Evolutionary conservation across 140 eudicot genomes (phyloP).

Genomic region (Anethum foeniculum): DNA sequence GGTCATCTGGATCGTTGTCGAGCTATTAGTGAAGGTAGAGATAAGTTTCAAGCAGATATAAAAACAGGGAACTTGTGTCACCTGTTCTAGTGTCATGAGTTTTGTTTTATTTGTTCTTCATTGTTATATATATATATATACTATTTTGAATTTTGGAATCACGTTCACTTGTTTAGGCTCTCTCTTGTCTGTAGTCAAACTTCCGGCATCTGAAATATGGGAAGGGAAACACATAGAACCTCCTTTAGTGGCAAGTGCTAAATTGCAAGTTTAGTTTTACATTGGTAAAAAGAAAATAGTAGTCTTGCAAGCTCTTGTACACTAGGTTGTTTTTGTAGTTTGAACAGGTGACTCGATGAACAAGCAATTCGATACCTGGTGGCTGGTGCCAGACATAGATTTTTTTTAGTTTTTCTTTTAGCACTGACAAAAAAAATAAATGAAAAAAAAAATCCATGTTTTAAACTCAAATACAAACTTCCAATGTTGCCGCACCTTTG

Average conservation of each 20-base stretch:
- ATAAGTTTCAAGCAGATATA: neutral
- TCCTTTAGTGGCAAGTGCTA: neutral
- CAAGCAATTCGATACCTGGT: neutral
- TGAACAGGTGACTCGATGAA: neutral
- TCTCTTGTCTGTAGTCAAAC: neutral
- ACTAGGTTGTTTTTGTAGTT: neutral
- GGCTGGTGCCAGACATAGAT: neutral
- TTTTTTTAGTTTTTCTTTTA: no score
- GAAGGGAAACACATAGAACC: neutral
- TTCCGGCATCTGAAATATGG: neutral
- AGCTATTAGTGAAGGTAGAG: neutral
- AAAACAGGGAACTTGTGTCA: neutral
- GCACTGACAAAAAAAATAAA: neutral
- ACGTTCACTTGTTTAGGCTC: neutral
- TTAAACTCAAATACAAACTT: neutral
- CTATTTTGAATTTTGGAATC: neutral
- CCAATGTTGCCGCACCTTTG: neutral
- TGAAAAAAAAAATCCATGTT: no score
- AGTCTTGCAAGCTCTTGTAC: neutral
- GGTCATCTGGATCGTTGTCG: neutral
- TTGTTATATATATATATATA: neutral
- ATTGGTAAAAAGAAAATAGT: neutral
- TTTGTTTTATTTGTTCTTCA: neutral
- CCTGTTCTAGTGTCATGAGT: neutral
- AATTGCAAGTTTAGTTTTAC: neutral